A percentile compares a stretch with the other conserved stretches of the same genome.
phyloP scores from a whole-genome alignment of 2,329 filamentous ascomycete genomes.

The Colletotrichum filicis region DNA sequence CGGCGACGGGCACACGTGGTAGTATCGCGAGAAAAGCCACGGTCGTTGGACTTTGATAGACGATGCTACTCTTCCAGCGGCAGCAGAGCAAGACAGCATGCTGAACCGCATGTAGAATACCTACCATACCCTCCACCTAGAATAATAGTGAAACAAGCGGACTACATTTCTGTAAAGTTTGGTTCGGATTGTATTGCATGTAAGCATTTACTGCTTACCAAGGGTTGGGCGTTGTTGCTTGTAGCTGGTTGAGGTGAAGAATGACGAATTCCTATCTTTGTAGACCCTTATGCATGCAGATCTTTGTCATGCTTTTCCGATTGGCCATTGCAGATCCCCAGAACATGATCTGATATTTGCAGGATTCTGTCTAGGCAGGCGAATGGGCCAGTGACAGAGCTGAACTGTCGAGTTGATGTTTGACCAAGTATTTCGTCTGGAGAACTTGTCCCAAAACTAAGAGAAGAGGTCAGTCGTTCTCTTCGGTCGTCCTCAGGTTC shows the following conservation, averaged over 20 bases:
- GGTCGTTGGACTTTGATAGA: neutral
- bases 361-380: neutral
- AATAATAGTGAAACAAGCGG: neutral
- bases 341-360: neutral
- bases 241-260: neutral
- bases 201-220: neutral
- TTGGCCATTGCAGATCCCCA: neutral
- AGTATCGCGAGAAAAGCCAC: neutral
- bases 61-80: neutral
- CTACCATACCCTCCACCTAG: neutral
- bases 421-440: neutral
- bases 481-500: neutral
- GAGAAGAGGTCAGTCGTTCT: neutral
- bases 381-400: neutral
- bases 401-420: neutral
- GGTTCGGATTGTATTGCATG: neutral
- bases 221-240: neutral
- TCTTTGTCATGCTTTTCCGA: neutral
- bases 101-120: neutral
- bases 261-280: neutral
- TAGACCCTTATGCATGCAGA: neutral
- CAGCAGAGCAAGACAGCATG: neutral
- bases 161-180: neutral
- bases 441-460: neutral
- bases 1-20: neutral